Evolutionary conservation across 495 filamentous ascomycete genomes (phyloP).

Genomic region (Achaetomiella virescens): DNA sequence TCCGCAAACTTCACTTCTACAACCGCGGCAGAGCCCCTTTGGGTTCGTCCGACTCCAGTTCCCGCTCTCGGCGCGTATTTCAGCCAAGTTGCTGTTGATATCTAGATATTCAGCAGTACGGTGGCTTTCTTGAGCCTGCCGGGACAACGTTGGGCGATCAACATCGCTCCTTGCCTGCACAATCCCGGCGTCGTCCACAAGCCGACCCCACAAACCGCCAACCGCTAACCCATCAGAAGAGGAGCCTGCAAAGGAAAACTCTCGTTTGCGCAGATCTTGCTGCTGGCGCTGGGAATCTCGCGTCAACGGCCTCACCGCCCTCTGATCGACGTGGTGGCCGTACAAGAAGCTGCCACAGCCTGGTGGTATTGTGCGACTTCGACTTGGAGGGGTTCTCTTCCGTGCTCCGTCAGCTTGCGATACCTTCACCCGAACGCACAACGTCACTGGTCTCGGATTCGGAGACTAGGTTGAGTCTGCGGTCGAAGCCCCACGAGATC

Average conservation of each 20-base stretch:
- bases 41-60: neutral
- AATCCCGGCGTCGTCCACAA: neutral
- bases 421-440: neutral
- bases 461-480: neutral
- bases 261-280: conserved; percentile 11
- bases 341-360: neutral
- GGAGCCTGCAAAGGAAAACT: neutral
- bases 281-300: neutral
- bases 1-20: neutral
- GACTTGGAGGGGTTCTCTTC: neutral
- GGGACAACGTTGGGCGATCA: conserved; percentile 1
- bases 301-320: conserved; percentile 2
- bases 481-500: neutral
- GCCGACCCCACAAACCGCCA: neutral
- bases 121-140: neutral
- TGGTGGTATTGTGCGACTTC: conserved; percentile 12
- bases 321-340: neutral
- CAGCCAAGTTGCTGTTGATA: neutral
- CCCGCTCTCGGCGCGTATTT: neutral
- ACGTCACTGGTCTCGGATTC: conserved; percentile 6
- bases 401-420: neutral
- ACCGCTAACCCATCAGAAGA: neutral
- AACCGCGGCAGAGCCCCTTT: neutral
- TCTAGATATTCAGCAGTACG: neutral
- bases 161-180: neutral